Percentiles rank a stretch among this genome's conserved stretches.
Conservation (phyloP, 2,329 filamentous ascomycete genomes). For the Lomentospora prolificans region DNA sequence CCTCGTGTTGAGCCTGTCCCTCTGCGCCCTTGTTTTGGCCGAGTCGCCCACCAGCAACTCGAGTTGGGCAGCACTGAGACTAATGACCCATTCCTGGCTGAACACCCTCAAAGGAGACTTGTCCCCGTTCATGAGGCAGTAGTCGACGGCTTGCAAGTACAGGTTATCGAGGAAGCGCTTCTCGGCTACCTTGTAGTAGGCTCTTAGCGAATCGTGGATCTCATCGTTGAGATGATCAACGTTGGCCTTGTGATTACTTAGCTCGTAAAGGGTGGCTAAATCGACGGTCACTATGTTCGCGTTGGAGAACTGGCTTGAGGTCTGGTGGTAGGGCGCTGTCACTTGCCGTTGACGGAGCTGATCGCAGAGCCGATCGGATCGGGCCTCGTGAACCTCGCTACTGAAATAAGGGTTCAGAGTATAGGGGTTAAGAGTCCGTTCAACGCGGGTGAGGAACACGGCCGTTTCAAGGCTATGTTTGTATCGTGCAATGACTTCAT, state of each 20-base stretch:
- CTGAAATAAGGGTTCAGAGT: slow-evolving; percentile 17
- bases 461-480: slow-evolving; percentile 15
- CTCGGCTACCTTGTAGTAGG: slow-evolving; percentile 23
- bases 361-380: background rate
- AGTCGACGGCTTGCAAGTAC: slow-evolving; percentile 20
- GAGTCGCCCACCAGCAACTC: slow-evolving; percentile 18
- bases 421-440: slow-evolving; percentile 19
- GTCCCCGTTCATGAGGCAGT: slow-evolving; percentile 17
- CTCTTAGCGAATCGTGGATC: slow-evolving; percentile 21
- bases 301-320: too few species aligned
- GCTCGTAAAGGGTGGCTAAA: background rate
- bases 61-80: slow-evolving; percentile 15
- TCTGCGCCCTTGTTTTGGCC: slow-evolving; percentile 23
- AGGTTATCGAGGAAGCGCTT: slow-evolving; percentile 26
- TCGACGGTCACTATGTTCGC: background rate
- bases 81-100: slow-evolving; percentile 21
- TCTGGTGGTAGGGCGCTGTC: background rate
- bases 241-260: slow-evolving; percentile 5
- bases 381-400: background rate
- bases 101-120: slow-evolving; percentile 20
- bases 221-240: slow-evolving; percentile 15
- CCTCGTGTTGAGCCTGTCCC: slow-evolving; percentile 28
- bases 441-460: slow-evolving; percentile 17
- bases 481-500: slow-evolving; percentile 16
- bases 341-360: background rate